phyloP scores from a whole-genome alignment of 2,329 filamentous ascomycete species.

The Talaromyces sp. region DNA sequence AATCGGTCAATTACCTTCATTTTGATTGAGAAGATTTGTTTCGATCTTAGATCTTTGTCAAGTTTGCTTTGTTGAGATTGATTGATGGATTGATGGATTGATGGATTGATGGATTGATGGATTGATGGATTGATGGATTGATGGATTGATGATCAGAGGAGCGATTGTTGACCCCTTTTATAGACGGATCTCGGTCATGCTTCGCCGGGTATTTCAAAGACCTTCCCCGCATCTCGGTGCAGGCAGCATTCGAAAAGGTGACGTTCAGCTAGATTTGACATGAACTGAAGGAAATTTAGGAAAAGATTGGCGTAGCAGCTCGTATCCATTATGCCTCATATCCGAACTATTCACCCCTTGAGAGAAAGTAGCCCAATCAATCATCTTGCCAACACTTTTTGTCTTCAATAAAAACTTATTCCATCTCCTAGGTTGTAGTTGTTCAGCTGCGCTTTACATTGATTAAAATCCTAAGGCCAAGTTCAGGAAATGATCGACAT shows the following conservation, averaged over 20 bases:
- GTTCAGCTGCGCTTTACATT: not conserved
- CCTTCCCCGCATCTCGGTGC: not conserved
- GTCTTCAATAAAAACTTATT: not conserved
- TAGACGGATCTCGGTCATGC: constrained; percentile 1
- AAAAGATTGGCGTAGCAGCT: not conserved
- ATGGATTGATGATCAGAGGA: not conserved
- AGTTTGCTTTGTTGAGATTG: not conserved
- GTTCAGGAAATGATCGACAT: not conserved
- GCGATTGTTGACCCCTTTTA: not conserved
- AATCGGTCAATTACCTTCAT: not conserved
- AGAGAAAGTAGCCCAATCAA: not conserved
- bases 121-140: not conserved
- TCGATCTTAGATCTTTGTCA: not conserved
- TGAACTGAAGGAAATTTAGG: not conserved
- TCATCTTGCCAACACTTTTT: not conserved
- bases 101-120: not conserved
- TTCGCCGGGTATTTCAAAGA: not conserved
- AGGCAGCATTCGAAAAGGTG: not conserved
- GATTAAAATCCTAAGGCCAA: not conserved
- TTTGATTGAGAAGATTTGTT: not conserved
- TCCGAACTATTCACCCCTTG: not conserved
- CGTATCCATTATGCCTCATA: not conserved
- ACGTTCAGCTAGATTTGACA: not conserved
- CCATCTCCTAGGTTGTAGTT: not conserved
- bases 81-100: not conserved